These are phyloP conservation scores for Nicotiana undulata DNA, from an alignment of 257 asterid species.

Conservation along the genomic window DNA sequence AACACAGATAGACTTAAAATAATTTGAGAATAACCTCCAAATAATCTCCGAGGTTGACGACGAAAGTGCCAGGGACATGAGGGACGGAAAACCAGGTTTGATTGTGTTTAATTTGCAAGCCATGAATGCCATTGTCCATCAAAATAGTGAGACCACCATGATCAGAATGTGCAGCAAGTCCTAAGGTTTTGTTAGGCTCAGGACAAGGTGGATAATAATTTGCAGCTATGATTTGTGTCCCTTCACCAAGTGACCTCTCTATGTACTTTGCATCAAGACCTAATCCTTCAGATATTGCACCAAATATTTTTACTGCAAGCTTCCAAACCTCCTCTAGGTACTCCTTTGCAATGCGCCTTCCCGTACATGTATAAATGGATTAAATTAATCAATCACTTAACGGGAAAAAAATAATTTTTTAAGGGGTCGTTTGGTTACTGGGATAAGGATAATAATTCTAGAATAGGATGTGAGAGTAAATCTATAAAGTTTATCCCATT, in stretches of 20 bases:
- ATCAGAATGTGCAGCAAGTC: constrained; percentile 55
- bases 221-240: constrained; percentile 38
- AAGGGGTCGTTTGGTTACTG: no score
- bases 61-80: constrained; percentile 35
- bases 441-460: no score
- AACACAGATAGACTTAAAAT: no score
- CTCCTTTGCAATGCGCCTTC: constrained; percentile 32
- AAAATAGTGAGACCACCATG: constrained; percentile 52
- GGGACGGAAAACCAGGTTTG: constrained; percentile 32
- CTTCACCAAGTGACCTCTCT: constrained; percentile 32
- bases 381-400: neutral
- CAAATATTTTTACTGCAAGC: constrained; percentile 14
- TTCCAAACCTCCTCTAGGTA: constrained; percentile 39
- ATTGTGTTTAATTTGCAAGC: constrained; percentile 46
- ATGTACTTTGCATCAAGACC: constrained; percentile 36
- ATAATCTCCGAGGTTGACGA: constrained; percentile 55
- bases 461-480: no score
- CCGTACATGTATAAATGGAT: neutral
- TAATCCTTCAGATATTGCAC: constrained; percentile 37
- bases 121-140: constrained; percentile 48
- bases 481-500: no score
- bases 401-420: no score
- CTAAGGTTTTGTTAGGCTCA: constrained; percentile 49
- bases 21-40: constrained; percentile 35
- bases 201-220: constrained; percentile 62